A percentile compares a stretch with the other conserved stretches of the same genome.
phyloP scores from a whole-genome alignment of 2,329 filamentous ascomycete species.

The Dactylellina leptospora region DNA sequence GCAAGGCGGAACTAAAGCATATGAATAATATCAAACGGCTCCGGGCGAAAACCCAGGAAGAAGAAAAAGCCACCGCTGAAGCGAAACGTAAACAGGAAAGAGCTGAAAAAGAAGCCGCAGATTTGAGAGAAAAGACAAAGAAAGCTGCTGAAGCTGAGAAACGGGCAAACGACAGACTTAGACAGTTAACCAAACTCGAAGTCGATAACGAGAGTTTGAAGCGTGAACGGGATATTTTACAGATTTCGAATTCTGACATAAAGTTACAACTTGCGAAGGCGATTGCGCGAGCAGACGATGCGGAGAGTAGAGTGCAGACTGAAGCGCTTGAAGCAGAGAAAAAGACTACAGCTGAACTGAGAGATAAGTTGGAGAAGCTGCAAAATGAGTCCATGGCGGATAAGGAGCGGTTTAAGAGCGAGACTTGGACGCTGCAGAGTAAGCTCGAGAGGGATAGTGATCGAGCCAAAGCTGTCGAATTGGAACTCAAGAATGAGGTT shows the following conservation, averaged over 20 bases:
- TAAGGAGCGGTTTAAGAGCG: constrained; percentile 66
- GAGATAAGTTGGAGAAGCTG: constrained; percentile 61
- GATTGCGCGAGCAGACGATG: constrained; percentile 70
- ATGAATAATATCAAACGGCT: constrained; percentile 84
- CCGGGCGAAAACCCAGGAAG: constrained; percentile 71
- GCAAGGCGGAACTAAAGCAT: constrained; percentile 84
- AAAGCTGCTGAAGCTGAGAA: constrained; percentile 66
- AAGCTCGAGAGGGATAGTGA: constrained; percentile 81
- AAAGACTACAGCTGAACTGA: constrained; percentile 66
- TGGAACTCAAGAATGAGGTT: constrained; percentile 76
- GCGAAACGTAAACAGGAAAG: constrained; percentile 70
- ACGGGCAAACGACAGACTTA: constrained; percentile 52
- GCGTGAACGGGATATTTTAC: constrained; percentile 59
- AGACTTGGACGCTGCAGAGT: constrained; percentile 72
- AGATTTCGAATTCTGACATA: constrained; percentile 65
- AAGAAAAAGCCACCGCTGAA: constrained; percentile 72
- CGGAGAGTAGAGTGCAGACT: constrained; percentile 72
- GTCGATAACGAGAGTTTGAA: constrained; percentile 46
- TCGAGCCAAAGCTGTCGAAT: constrained; percentile 73
- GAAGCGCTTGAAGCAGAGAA: constrained; percentile 75
- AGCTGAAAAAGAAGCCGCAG: constrained; percentile 65
- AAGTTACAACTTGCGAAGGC: constrained; percentile 70
- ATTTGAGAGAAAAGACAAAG: constrained; percentile 64
- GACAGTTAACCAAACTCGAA: constrained; percentile 47
- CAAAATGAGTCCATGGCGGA: constrained; percentile 53